Evolutionary conservation across 208 protist genomes (phyloP).

Genomic region (Blechomonas ayalai): DNA sequence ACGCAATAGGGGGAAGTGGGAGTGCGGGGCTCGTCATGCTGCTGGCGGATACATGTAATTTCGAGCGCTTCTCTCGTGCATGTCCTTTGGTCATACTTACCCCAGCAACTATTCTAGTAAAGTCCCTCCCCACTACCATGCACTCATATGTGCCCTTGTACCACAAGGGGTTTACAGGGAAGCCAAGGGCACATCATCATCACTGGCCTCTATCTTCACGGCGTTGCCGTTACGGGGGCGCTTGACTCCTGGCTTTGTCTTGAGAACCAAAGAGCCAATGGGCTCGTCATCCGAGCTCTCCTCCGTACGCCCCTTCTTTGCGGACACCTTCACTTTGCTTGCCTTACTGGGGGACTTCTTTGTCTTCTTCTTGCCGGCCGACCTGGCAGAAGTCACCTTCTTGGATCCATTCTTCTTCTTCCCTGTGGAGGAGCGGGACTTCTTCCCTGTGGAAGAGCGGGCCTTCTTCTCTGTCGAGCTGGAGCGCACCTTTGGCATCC

Average conservation of each 20-base stretch:
- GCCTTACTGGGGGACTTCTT: conserved; percentile 28
- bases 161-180: conserved; percentile 31
- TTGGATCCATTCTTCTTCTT: conserved; percentile 11
- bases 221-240: conserved; percentile 14
- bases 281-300: too few species aligned
- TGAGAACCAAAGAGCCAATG: too few species aligned
- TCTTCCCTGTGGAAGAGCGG: conserved; percentile 13
- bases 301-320: conserved; percentile 1
- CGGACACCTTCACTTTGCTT: conserved; percentile 4
- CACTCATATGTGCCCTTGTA: too few species aligned
- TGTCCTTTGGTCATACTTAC: too few species aligned
- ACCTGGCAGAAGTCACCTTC: conserved; percentile 17
- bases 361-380: conserved; percentile 8
- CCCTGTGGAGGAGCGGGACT: conserved; percentile 7
- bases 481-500: conserved; percentile 12
- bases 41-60: too few species aligned
- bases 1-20: too few species aligned
- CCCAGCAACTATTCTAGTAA: too few species aligned
- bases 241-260: conserved; percentile 19
- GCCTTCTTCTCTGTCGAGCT: conserved; percentile 21
- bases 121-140: too few species aligned
- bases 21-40: too few species aligned
- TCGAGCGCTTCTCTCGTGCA: too few species aligned
- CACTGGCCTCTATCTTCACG: conserved; percentile 27
- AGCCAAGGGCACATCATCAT: conserved; percentile 59